Conservation (phyloP, 1,284 basidiomycete species). For the Cutaneotrichosporon dermatis region DNA sequence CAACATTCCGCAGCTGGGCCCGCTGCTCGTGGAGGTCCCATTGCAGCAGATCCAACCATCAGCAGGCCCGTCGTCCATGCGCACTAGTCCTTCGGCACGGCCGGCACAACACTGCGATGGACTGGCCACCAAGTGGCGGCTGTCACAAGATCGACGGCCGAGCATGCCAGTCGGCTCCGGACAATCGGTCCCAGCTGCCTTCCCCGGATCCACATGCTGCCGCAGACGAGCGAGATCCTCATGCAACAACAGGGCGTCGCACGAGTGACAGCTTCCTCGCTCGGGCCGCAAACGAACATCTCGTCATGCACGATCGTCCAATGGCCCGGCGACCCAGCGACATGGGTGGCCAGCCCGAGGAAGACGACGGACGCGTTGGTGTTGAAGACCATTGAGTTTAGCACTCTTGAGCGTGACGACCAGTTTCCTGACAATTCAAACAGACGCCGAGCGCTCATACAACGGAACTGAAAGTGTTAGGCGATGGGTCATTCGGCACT, state of each 20-base stretch:
- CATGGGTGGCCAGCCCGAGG: background rate
- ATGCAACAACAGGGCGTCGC: constrained; percentile 1
- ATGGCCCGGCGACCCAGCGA: constrained; percentile 1
- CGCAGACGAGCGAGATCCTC: background rate
- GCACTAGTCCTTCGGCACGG: constrained; percentile 1
- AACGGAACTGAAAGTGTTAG: constrained; percentile 74
- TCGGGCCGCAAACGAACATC: background rate
- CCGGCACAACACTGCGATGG: background rate
- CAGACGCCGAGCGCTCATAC: constrained; percentile 49
- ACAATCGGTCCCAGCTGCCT: background rate
- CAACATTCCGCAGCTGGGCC: background rate
- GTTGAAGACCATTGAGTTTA: constrained; percentile 39
- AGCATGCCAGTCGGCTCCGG: background rate
- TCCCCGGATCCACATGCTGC: background rate
- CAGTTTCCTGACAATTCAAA: no score
- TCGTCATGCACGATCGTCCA: background rate
- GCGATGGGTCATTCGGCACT: constrained; percentile 95
- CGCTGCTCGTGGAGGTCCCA: background rate
- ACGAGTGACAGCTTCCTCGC: constrained; percentile 4
- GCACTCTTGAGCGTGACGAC: no score
- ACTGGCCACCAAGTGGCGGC: background rate
- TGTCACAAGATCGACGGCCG: background rate
- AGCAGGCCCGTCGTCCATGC: background rate
- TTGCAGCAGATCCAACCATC: background rate
- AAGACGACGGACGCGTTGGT: constrained; percentile 39